phyloP scores from a whole-genome alignment of 2,329 filamentous ascomycete species.

The Cladosporium colombiae region DNA sequence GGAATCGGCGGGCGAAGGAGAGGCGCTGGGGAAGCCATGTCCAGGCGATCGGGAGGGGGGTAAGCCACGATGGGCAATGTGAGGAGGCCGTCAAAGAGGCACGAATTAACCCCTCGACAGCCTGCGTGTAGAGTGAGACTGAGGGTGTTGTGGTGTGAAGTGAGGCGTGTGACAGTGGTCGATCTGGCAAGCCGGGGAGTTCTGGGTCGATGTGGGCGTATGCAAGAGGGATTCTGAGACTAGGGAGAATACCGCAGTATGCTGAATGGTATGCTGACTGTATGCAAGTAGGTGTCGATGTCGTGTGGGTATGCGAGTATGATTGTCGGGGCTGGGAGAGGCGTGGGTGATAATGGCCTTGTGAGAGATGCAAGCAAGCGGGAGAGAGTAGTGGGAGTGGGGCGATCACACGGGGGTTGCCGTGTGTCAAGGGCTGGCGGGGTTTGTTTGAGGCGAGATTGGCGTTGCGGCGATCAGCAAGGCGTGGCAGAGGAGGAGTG shows the following conservation, averaged over 20 bases:
- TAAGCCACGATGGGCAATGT: slow-evolving; percentile 35
- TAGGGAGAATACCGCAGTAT: not conserved
- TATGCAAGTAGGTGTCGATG: not conserved
- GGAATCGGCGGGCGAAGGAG: slow-evolving; percentile 82
- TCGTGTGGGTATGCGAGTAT: not conserved
- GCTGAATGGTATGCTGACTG: not conserved
- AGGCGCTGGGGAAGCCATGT: slow-evolving; percentile 75
- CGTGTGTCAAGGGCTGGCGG: not conserved
- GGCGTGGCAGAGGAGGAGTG: not conserved
- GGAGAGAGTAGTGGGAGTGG: slow-evolving; percentile 10
- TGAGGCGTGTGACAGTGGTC: not conserved
- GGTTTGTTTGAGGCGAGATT: slow-evolving; percentile 2
- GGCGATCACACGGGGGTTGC: not conserved
- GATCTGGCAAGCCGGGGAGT: not conserved
- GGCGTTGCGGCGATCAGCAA: not conserved
- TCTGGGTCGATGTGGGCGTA: not conserved
- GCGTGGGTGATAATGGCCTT: slow-evolving; percentile 11
- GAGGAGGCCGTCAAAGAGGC: slow-evolving; percentile 34
- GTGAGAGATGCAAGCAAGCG: slow-evolving; percentile 17
- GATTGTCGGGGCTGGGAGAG: not conserved
- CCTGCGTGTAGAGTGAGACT: slow-evolving; percentile 18
- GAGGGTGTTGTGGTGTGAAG: slow-evolving; percentile 1
- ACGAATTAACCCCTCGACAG: slow-evolving; percentile 34
- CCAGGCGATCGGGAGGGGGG: slow-evolving; percentile 37
- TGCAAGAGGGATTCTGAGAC: not conserved